These are phyloP conservation scores for Stagonosporopsis chrysanthemi DNA, from an alignment of 2,329 filamentous ascomycete genomes.

Conservation along the genomic window DNA sequence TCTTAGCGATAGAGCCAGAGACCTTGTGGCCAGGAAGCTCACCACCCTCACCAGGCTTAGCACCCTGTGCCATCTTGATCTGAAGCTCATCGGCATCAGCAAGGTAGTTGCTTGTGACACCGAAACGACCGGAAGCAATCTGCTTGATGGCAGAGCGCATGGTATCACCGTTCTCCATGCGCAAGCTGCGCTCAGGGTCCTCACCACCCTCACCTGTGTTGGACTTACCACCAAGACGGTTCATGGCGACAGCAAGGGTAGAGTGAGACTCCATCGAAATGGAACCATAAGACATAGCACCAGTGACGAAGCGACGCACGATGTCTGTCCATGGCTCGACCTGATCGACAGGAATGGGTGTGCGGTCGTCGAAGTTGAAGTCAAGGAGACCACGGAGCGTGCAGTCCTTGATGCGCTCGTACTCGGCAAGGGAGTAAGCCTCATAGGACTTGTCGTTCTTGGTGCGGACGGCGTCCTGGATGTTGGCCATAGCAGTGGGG, in stretches of 20 bases:
- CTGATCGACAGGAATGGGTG: conserved; percentile 89
- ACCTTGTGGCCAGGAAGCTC: conserved; percentile 98
- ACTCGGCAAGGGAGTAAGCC: conserved; percentile 90
- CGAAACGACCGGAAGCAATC: conserved; percentile 93
- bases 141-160: conserved; percentile 99
- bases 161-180: conserved; percentile 89
- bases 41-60: conserved; percentile 96
- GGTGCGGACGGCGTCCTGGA: conserved; percentile 92
- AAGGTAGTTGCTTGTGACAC: conserved; percentile 93
- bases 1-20: conserved; percentile 89
- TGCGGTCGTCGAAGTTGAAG: conserved; percentile 90
- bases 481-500: conserved; percentile 91
- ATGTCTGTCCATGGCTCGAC: conserved; percentile 99
- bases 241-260: conserved; percentile 95
- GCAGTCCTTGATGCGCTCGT: conserved; percentile 96
- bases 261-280: conserved; percentile 99
- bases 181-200: conserved; percentile 86
- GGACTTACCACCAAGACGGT: conserved; percentile 92
- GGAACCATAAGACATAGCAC: conserved; percentile 97
- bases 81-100: conserved; percentile 95
- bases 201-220: conserved; percentile 98
- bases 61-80: conserved; percentile 99
- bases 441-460: conserved; percentile 99
- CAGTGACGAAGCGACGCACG: conserved; percentile 93
- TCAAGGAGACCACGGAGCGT: conserved; percentile 93